Base-by-base conservation (phyloP, 805 yeast genomes). In the Candida adriatica region DNA sequence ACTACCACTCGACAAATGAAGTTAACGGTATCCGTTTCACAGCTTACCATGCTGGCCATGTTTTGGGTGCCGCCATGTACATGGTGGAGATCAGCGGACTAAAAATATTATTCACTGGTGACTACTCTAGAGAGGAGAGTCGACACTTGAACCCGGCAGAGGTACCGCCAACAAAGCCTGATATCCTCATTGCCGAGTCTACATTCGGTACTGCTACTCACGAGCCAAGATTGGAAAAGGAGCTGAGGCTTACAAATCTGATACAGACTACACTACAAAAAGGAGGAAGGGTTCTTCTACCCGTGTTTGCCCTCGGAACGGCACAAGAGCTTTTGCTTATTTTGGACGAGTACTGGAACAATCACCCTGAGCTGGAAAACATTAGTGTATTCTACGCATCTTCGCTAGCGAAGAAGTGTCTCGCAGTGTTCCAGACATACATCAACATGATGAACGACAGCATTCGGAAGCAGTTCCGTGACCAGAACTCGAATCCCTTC, bases 11-110 rank as follows among this genome's bases (percentile, higher is more conserved):
- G 5, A 92, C 98, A 0, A 73, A 86, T 42, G 97, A 92, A 47
- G 83, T 88, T 21, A 94, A 84, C 37, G 98, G 98, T 31, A 79
- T 92, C 35, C 69, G 92, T 51, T 90, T 92, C 62, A 92, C 98
- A 1, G 98, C 98, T 1, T 92, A 81, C 56, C 99, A 90, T 61
- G 99, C 99, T 6, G 99, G 99, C n/a, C 99, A 92, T 67, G 99
- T 92, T 9, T 64, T 92, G 26, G 99, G 99, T 34, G 97, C 98
- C 8, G 96, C 97, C 9, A 92, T 92, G 97, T 92, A 79, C 56
- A 78, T 92, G 43, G 74, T 92, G 29, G 99, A 92, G 56, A 81
- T 92, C 48, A 96, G 95, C 13, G 96, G 96, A 0, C 62, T 90
- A 37, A 83, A 85, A 44, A 68, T 86, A 1, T 57, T 92, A 31